Evolutionary conservation across 345 rosid species (phyloP).

Genomic region (Melaleuca quinquenervia): DNA sequence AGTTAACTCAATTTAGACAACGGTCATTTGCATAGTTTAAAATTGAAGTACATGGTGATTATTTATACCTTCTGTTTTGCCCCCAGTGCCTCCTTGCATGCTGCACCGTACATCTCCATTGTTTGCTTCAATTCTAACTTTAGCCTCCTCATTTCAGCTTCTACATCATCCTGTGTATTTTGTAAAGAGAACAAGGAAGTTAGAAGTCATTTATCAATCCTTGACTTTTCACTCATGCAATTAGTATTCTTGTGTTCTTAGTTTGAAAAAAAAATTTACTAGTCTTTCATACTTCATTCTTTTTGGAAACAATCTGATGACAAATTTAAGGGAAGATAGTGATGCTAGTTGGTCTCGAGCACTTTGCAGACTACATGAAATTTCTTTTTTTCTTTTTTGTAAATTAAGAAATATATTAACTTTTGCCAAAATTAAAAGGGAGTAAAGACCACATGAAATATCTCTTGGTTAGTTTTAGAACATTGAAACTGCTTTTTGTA

Average conservation of each 20-base stretch:
- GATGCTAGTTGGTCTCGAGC: neutral
- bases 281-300: neutral
- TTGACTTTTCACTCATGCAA: neutral
- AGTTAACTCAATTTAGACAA: neutral
- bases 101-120: slow-evolving; percentile 69
- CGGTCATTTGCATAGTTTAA: neutral
- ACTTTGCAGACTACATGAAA: neutral
- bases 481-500: neutral
- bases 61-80: slow-evolving; percentile 60
- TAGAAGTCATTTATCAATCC: neutral
- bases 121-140: slow-evolving; percentile 83
- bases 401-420: too few species aligned
- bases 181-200: neutral
- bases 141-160: slow-evolving; percentile 84
- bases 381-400: too few species aligned
- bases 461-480: neutral
- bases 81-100: slow-evolving; percentile 78
- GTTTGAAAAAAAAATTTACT: neutral
- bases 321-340: neutral
- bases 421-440: too few species aligned
- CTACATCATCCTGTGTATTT: slow-evolving; percentile 53
- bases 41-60: neutral
- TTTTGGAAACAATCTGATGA: neutral
- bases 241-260: neutral
- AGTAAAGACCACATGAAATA: neutral